These are phyloP conservation scores for Circinella umbellata DNA, from an alignment of 371 early-diverging fungal species.

Conservation along the genomic window DNA sequence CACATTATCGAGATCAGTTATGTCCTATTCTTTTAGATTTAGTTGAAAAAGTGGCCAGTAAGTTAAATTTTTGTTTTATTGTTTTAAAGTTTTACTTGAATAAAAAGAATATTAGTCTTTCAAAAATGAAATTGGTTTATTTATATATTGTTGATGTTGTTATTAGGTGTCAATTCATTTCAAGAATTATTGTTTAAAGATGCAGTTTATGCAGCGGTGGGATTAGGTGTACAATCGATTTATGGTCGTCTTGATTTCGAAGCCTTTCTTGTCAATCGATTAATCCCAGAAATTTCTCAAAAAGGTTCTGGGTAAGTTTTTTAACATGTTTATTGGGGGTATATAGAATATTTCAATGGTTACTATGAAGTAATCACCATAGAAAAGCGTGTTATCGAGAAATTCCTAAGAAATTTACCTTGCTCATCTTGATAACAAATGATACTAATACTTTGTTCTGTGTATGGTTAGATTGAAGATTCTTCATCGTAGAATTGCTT, in stretches of 20 bases:
- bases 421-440: too few species aligned
- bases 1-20: constrained; percentile 64
- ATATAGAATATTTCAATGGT: too few species aligned
- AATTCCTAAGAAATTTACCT: too few species aligned
- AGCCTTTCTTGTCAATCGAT: constrained; percentile 65
- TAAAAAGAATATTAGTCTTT: too few species aligned
- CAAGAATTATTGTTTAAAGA: constrained; percentile 76
- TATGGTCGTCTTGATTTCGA: constrained; percentile 86
- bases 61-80: constrained; percentile 15
- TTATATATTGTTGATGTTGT: neutral
- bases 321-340: neutral
- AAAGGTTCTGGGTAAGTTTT: constrained; percentile 48
- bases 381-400: too few species aligned
- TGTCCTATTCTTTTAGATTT: constrained; percentile 70
- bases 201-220: constrained; percentile 83
- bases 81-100: neutral
- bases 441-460: too few species aligned
- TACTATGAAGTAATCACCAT: too few species aligned
- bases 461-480: constrained; percentile 52
- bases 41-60: constrained; percentile 66
- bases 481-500: constrained; percentile 78
- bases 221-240: constrained; percentile 83
- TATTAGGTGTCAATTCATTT: constrained; percentile 45
- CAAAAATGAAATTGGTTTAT: neutral
- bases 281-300: constrained; percentile 60